phyloP scores from a whole-genome alignment of 2,329 filamentous ascomycete species.

The Eurotiales sp. region DNA sequence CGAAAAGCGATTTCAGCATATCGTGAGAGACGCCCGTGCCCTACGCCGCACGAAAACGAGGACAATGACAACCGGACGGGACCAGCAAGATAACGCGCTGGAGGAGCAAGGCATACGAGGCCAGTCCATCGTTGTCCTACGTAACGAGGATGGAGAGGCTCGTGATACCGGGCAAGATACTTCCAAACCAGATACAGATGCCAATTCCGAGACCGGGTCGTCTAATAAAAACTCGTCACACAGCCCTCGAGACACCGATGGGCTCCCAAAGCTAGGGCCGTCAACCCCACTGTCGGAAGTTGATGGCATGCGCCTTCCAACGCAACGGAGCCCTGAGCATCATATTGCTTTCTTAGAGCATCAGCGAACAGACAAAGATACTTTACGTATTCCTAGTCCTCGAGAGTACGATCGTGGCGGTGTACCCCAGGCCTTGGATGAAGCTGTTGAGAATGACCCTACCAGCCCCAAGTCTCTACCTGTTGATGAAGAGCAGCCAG shows the following conservation, averaged over 20 bases:
- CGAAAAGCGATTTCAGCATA: conserved; percentile 86
- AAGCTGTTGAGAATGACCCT: conserved; percentile 33
- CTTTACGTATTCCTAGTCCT: conserved; percentile 85
- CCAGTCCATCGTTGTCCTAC: conserved; percentile 36
- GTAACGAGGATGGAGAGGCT: conserved; percentile 30
- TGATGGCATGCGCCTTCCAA: conserved; percentile 51
- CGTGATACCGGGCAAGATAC: conserved; percentile 18
- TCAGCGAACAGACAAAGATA: conserved; percentile 70
- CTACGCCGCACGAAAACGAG: conserved; percentile 61
- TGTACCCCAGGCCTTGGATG: conserved; percentile 59
- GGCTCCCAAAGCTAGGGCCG: conserved; percentile 7
- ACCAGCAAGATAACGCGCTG: conserved; percentile 31
- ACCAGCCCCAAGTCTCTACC: conserved; percentile 23
- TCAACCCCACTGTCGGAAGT: conserved; percentile 50
- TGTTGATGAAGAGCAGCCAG: conserved; percentile 20
- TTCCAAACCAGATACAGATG: conserved; percentile 23
- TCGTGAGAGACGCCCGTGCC: conserved; percentile 68
- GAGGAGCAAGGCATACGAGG: conserved; percentile 38
- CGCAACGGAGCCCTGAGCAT: conserved; percentile 61
- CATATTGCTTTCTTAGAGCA: conserved; percentile 86
- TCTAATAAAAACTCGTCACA: conserved; percentile 20
- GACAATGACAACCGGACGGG: conserved; percentile 45
- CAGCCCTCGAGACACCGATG: conserved; percentile 17
- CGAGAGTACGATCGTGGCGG: conserved; percentile 83
- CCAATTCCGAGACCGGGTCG: conserved; percentile 24